Base-by-base conservation (phyloP, 2,329 filamentous ascomycete genomes). In the Diplodia sapinea region DNA sequence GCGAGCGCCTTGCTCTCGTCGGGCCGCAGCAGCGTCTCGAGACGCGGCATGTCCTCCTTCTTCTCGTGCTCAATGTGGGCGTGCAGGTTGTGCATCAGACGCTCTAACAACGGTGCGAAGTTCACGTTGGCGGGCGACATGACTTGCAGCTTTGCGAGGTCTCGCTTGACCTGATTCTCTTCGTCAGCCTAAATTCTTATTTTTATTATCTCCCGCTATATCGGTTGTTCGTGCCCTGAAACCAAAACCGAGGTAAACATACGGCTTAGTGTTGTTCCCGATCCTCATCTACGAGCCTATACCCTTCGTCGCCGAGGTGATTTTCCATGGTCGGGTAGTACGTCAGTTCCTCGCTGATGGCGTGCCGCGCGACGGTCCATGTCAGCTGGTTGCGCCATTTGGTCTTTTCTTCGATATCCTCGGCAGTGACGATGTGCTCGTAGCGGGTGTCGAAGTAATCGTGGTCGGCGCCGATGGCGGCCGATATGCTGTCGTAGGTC, bases 21-120 rank as follows among this genome's bases (percentile, higher is more conserved):
- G n/a, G n/a, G 61, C 23, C 23, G n/a, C 26, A 78, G 54, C 0
- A 69, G 70, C 15, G 71, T 68, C 65, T 79, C 77, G 4, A 78
- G 69, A 9, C 65, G 69, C 0, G 74, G 76, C 31, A 79, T 69
- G 47, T 79, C 74, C 40, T 76, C 68, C 1, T 69, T 50, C 57
- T 75, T 73, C 51, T 79, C 76, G 54, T 78, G 72, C 36, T 74
- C 69, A 67, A 78, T 77, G 62, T 78, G 76, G 9, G 71, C 20
- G 15, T 68, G 59, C 2, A 78, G 73, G 13, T 69, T 33, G 7
- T 63, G 31, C 70, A 70, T 72, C 4, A 78, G 68, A 4, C 68
- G 51, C 49, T 77, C 71, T 26, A 79, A 68, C 26, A 73, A 69
- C 11, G 73, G 72, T 1, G 72, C 52, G 65, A 75, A 78, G 13